These are phyloP conservation scores for Suhomyces sp. DNA, from an alignment of 805 yeast species.

Conservation along the genomic window DNA sequence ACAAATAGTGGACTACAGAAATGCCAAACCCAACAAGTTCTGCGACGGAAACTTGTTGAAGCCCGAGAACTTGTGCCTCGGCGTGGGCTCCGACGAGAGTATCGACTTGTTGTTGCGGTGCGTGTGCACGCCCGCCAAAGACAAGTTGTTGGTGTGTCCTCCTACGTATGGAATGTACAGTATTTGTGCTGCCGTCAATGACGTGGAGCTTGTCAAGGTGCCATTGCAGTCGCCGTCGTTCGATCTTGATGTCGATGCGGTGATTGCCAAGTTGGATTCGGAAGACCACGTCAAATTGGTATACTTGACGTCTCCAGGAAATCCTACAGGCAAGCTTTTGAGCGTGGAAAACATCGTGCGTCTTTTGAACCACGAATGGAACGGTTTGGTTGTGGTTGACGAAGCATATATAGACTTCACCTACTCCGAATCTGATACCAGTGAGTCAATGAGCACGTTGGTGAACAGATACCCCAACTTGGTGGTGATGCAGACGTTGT, in stretches of 20 bases:
- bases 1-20: conserved; percentile 70
- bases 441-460: conserved; percentile 70
- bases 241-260: conserved; percentile 53
- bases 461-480: conserved; percentile 81
- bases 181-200: conserved; percentile 87
- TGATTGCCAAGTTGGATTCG: conserved; percentile 46
- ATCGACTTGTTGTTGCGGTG: conserved; percentile 87
- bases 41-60: conserved; percentile 28
- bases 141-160: conserved; percentile 81
- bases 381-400: conserved; percentile 81
- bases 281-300: conserved; percentile 71
- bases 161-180: conserved; percentile 98
- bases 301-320: conserved; percentile 93
- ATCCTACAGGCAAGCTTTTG: conserved; percentile 80
- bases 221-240: conserved; percentile 58
- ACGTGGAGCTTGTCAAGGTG: conserved; percentile 71
- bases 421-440: conserved; percentile 11
- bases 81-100: conserved; percentile 97
- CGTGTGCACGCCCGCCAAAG: conserved; percentile 75
- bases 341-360: conserved; percentile 31
- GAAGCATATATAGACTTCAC: conserved; percentile 93
- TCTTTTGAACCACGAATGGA: conserved; percentile 56
- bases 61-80: conserved; percentile 77
- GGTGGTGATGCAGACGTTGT: conserved; percentile 86
- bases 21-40: conserved; percentile 39